Base-by-base conservation (phyloP, 2,329 filamentous ascomycete genomes). In the Cordyceps javanica region DNA sequence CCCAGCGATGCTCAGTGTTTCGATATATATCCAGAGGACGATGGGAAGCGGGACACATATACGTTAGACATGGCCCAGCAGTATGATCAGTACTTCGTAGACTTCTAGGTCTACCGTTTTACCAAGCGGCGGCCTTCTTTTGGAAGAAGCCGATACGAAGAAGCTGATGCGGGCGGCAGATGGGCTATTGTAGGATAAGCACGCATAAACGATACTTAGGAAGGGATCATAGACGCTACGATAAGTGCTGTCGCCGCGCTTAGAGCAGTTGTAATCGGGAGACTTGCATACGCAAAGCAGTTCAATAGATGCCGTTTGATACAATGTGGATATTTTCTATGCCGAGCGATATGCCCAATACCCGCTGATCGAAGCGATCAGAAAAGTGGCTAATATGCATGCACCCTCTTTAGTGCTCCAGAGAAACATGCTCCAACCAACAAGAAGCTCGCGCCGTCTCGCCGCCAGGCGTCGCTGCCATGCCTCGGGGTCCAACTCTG, bases 1-100 rank as follows among this genome's bases (percentile, higher is more conserved):
- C 81, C 85, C 0, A 88, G 88, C 32, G 90, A 93, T 67, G 86
- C 89, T 19, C 81, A 89, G 67, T 93, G 90, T 69, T 94, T 93
- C 66, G 90, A 93, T 66, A 79, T 86, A 42, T 94, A 93, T 65
- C 87, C 89, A n/a, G 87, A 90, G 60, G 87, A 91, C 67, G 84
- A 87, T 59, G 82, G 78, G 55, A 79, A 79, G 49, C 76, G 81
- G 57, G 85, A 88, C 39, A 73, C 77, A 57, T 92, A 91, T 66
- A 88, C 86, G 3, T 79, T 83, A 42, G 87, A 90, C 45, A 77
- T 91, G 78, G 77, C 78, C 34, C 75, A 77, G 45, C 84, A 84
- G 72, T 91, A 89, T 70, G 89, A 92, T 57, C 74, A 78, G 53
- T 83, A 79, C 65, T 93, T 93, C 69, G 77, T 78, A 60, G 87